Evolutionary conservation across 2,329 filamentous ascomycete species (phyloP), one percentile per base, ranked within the genome.

Genomic region (Aspergillus clavatus): DNA sequence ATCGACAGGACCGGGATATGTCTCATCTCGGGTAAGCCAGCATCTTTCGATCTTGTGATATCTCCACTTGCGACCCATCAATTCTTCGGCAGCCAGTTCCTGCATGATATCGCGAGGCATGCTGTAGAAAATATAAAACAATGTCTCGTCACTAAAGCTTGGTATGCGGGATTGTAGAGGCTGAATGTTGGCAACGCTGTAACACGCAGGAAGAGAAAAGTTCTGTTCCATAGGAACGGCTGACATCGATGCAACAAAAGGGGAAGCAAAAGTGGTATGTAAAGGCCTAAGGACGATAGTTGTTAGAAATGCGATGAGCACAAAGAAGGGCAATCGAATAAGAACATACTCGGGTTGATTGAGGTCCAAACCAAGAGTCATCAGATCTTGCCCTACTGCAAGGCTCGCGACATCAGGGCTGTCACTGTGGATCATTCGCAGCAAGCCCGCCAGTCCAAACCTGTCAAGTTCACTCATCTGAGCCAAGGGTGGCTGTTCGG

Each of bases 71-170:
- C 73, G 68, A 16, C 69, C 67, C 67, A 75, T 76, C 57, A 86
- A 66, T 59, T 85, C 82, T 46, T 77, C 73, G 6, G 82, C 82
- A 5, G 81, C 82, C 37, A 82, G 69, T 58, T 86, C 82, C 59
- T 86, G 82, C 61, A 81, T 72, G 44, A 83, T 75, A 57, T 84
- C 81, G 47, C 79, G 72, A 11, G 82, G 81, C 69, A 80, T 78
- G 51, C 80, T 81, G 66, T 84, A 86, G 72, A 86, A 86, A 48
- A 85, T 83, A 59, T 80, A 82, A 60, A 86, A 83, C 4, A 86
- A 70, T 0, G 82, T 85, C 60, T 86, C 82, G 52, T 81, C 74
- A 33, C 73, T 77, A 62, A 83, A 82, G 43, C 76, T 77, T 3
- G 72, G 67, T 53, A 83, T 78, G 47, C 81, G 79, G 38, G 72